phyloP scores from a whole-genome alignment of 192 early-diverging fungal genomes.

The Polychytrium aggregatum region DNA sequence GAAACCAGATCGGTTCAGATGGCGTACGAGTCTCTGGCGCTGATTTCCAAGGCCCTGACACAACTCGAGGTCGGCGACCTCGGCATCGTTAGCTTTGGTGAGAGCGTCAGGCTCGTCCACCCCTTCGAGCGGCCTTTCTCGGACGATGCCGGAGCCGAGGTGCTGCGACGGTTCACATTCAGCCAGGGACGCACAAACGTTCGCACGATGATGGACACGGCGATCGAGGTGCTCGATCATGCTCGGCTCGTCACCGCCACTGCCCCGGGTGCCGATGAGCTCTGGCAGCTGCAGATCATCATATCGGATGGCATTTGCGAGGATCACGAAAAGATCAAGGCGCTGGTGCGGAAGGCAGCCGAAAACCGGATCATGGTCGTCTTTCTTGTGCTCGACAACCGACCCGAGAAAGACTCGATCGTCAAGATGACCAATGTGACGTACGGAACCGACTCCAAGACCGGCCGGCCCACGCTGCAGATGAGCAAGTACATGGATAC shows the following conservation, averaged over 20 bases:
- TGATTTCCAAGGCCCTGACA: conserved; percentile 82
- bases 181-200: conserved; percentile 78
- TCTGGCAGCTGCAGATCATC: conserved; percentile 95
- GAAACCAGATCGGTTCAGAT: conserved; percentile 78
- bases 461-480: conserved; percentile 50
- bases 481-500: conserved; percentile 83
- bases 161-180: conserved; percentile 87
- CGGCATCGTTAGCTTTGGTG: conserved; percentile 83
- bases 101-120: conserved; percentile 75
- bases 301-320: conserved; percentile 97
- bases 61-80: conserved; percentile 95
- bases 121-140: conserved; percentile 90
- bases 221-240: conserved; percentile 66
- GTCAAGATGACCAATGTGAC: conserved; percentile 80
- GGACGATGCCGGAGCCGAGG: conserved; percentile 77
- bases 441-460: conserved; percentile 39
- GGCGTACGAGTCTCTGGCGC: conserved; percentile 85
- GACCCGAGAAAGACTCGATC: conserved; percentile 72
- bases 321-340: conserved; percentile 73
- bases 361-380: conserved; percentile 87
- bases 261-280: conserved; percentile 39
- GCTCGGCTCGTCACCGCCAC: conserved; percentile 37
- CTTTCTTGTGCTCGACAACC: conserved; percentile 89
- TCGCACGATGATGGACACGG: conserved; percentile 72
- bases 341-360: conserved; percentile 73